Evolutionary conservation across 179 eudicot species (phyloP).

Genomic region (Pouteria campechiana): DNA sequence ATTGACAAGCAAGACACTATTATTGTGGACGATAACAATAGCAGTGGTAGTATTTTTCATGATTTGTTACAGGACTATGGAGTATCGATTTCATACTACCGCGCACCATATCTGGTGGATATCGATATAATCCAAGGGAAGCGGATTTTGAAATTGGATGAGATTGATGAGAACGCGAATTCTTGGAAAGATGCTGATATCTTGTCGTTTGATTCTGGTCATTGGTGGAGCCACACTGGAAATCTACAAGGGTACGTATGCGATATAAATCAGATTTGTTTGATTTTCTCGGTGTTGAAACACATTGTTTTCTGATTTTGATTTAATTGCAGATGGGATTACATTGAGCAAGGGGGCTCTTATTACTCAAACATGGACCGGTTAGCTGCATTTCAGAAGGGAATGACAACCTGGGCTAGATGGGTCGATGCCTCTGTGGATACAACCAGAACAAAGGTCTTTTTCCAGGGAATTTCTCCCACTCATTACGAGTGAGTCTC

Average conservation of each 20-base stretch:
- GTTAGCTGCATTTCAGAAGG: conserved; percentile 54
- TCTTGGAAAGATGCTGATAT: conserved; percentile 71
- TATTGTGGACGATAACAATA: too few relatives aligned
- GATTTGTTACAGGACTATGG: conserved; percentile 59
- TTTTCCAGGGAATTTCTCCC: conserved; percentile 85
- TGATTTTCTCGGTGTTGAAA: background rate
- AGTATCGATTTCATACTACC: conserved; percentile 49
- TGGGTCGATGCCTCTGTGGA: conserved; percentile 74
- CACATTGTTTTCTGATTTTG: background rate
- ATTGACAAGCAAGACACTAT: too few relatives aligned
- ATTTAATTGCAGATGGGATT: conserved; percentile 71
- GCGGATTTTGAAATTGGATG: conserved; percentile 64
- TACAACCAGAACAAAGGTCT: conserved; percentile 30
- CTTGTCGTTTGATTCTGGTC: conserved; percentile 82
- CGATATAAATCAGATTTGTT: background rate
- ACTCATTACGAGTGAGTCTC: conserved; percentile 69
- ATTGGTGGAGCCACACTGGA: conserved; percentile 92
- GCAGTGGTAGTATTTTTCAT: conserved; percentile 1
- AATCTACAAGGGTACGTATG: conserved; percentile 80
- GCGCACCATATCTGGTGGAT: conserved; percentile 84
- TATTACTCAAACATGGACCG: conserved; percentile 71
- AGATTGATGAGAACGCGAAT: conserved; percentile 54
- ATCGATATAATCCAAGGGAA: conserved; percentile 57
- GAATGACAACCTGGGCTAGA: conserved; percentile 74
- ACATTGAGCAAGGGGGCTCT: conserved; percentile 59